Evolutionary conservation across 2,329 filamentous ascomycete genomes (phyloP).

Genomic region (Penicillium rolfsii): DNA sequence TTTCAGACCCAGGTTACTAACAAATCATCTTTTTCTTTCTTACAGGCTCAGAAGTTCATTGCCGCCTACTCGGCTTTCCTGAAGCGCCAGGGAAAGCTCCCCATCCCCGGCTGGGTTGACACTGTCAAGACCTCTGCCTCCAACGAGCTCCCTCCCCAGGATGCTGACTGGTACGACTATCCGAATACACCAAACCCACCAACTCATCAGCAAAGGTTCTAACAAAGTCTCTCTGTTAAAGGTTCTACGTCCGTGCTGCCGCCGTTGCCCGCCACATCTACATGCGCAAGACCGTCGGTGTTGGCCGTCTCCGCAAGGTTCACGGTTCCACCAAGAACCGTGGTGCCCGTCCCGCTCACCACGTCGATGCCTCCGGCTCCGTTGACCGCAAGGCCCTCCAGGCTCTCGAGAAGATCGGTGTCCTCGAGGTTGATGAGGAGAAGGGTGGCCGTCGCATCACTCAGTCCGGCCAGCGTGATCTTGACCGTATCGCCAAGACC

Average conservation of each 20-base stretch:
- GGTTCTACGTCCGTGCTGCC: slow-evolving; percentile 82
- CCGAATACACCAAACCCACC: slow-evolving; percentile 21
- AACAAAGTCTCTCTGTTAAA: slow-evolving; percentile 30
- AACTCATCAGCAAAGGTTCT: slow-evolving; percentile 2
- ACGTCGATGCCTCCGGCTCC: slow-evolving; percentile 91
- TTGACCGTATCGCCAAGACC: slow-evolving; percentile 91
- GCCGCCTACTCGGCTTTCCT: slow-evolving; percentile 68
- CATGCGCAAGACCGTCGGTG: slow-evolving; percentile 98
- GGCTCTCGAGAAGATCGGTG: slow-evolving; percentile 98
- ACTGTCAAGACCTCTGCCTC: slow-evolving; percentile 97
- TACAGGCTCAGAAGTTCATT: slow-evolving; percentile 70
- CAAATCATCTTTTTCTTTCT: slow-evolving; percentile 21
- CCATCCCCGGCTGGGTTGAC: slow-evolving; percentile 80
- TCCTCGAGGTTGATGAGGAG: slow-evolving; percentile 96
- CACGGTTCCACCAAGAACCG: slow-evolving; percentile 98
- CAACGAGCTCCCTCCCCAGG: slow-evolving; percentile 97
- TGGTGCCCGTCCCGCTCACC: slow-evolving; percentile 84
- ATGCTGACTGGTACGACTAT: slow-evolving; percentile 90
- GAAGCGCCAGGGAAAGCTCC: slow-evolving; percentile 72
- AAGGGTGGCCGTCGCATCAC: slow-evolving; percentile 99
- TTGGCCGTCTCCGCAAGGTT: slow-evolving; percentile 94
- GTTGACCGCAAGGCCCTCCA: slow-evolving; percentile 98
- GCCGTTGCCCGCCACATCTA: slow-evolving; percentile 98
- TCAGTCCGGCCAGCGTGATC: slow-evolving; percentile 96
- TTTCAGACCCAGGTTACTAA: slow-evolving; percentile 19